phyloP scores from a whole-genome alignment of 2,329 filamentous ascomycete species.

The Fusarium nurragi region DNA sequence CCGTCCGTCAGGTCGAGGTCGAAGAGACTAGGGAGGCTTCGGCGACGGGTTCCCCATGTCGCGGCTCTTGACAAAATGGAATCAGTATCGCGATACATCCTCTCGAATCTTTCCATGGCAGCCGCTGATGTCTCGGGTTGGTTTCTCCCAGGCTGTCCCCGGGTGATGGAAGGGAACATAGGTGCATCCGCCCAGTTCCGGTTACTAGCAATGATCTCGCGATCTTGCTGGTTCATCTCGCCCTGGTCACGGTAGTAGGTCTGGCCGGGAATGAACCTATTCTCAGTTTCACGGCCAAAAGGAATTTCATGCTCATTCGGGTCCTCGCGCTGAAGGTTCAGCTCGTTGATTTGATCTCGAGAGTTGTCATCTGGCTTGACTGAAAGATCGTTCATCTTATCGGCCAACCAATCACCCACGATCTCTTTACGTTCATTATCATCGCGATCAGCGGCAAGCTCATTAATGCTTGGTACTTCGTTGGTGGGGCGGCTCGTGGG shows the following conservation, averaged over 20 bases:
- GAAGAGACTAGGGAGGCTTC: constrained; percentile 67
- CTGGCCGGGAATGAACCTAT: constrained; percentile 59
- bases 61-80: constrained; percentile 71
- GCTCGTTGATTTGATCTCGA: constrained; percentile 31
- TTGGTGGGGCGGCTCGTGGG: constrained; percentile 56
- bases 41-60: constrained; percentile 75
- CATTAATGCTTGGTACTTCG: constrained; percentile 61
- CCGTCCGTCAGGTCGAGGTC: constrained; percentile 66
- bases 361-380: constrained; percentile 42
- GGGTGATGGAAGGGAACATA: constrained; percentile 56
- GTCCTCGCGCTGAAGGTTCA: constrained; percentile 40
- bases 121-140: constrained; percentile 63
- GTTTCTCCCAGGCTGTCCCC: constrained; percentile 43
- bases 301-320: constrained; percentile 54
- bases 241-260: constrained; percentile 59
- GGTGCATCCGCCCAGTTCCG: constrained; percentile 62
- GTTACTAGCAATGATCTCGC: constrained; percentile 59
- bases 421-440: constrained; percentile 58
- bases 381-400: constrained; percentile 46
- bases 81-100: constrained; percentile 63
- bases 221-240: constrained; percentile 57
- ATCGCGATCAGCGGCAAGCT: constrained; percentile 55
- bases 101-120: constrained; percentile 63
- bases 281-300: constrained; percentile 59
- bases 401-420: constrained; percentile 62